Conservation (phyloP, 352 stramenopile species). For the Plasmopara halstedii region DNA sequence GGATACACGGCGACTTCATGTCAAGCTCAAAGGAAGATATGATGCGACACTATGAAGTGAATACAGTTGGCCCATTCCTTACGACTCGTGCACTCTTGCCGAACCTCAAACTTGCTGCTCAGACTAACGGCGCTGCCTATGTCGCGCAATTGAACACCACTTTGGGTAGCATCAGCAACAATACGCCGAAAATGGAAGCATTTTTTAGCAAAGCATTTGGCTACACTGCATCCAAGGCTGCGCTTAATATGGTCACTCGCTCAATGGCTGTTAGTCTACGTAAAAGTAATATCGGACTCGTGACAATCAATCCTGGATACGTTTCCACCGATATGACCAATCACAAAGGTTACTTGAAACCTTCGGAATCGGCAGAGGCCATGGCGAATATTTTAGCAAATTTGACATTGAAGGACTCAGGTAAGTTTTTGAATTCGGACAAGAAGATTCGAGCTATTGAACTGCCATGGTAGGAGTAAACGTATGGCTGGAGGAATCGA, state of each 20-base stretch:
- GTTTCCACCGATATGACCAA: constrained; percentile 1
- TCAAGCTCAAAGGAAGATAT: not conserved
- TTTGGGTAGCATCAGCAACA: constrained; percentile 1
- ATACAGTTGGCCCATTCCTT: not conserved
- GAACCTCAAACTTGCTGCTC: constrained; percentile 1
- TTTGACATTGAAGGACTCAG: not conserved
- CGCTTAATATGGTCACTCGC: constrained; percentile 1
- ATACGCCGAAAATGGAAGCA: not conserved
- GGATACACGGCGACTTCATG: not conserved
- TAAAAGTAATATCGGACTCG: not conserved
- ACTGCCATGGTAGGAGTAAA: not conserved
- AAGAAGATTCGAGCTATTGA: not conserved
- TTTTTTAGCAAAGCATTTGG: constrained; percentile 1
- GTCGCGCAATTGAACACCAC: not conserved
- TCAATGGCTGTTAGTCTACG: not conserved
- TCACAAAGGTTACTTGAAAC: not conserved
- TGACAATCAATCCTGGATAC: constrained; percentile 1
- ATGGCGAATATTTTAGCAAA: constrained; percentile 1
- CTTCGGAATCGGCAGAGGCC: not conserved
- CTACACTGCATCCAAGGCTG: constrained; percentile 1
- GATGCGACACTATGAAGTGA: constrained; percentile 2
- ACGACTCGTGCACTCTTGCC: not conserved
- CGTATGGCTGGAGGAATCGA: too few species aligned
- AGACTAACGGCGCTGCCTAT: not conserved
- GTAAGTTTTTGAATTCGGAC: constrained; percentile 2